These are phyloP conservation scores for Turritis glabra DNA, from an alignment of 345 rosid species.

Conservation along the genomic window DNA sequence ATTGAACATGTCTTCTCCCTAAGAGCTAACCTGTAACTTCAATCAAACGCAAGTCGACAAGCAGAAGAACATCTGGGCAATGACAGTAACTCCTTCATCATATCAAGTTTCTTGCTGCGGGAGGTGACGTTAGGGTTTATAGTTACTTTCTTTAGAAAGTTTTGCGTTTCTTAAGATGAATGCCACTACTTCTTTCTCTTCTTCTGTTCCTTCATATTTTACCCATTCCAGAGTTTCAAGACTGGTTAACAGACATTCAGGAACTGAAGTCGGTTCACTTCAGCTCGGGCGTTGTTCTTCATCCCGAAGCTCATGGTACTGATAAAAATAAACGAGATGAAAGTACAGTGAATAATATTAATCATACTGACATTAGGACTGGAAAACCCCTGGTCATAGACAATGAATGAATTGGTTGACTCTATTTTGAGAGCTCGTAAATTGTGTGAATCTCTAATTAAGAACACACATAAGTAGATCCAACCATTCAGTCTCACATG, in stretches of 20 bases:
- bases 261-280: slow-evolving; percentile 5
- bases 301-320: not conserved
- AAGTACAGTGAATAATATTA: not conserved
- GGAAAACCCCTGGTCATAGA: not conserved
- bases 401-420: too few species aligned
- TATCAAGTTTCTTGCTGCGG: not conserved
- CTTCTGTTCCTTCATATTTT: not conserved
- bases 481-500: not conserved
- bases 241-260: not conserved
- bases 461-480: not conserved
- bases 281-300: not conserved
- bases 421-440: not conserved
- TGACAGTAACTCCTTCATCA: not conserved
- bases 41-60: not conserved
- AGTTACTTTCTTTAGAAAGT: not conserved
- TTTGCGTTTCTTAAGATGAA: not conserved
- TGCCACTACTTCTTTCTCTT: not conserved
- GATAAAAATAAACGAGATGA: not conserved
- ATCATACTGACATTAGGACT: not conserved
- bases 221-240: slow-evolving; percentile 22
- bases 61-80: not conserved
- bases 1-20: not conserved
- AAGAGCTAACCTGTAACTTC: not conserved
- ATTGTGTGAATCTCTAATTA: not conserved
- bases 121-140: not conserved